phyloP scores from a whole-genome alignment of 2,329 filamentous ascomycete genomes.

The Colletotrichum eremochloae region DNA sequence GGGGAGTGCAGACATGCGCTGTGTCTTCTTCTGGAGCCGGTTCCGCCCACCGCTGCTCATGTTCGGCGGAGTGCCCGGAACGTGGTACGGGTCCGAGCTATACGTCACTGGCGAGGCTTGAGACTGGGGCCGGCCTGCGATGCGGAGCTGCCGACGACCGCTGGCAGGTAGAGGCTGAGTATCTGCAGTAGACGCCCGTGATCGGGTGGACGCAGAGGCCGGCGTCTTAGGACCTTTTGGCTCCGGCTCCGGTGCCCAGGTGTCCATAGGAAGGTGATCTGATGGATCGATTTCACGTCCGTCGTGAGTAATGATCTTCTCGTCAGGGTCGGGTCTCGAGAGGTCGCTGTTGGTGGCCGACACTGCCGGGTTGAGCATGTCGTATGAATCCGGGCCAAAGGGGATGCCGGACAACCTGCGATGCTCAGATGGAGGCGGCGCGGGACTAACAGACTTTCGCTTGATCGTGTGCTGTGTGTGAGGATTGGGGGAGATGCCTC shows the following conservation, averaged over 20 bases:
- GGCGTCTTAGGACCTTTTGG: slow-evolving; percentile 53
- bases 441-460: slow-evolving; percentile 82
- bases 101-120: slow-evolving; percentile 53
- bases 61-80: slow-evolving; percentile 50
- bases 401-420: slow-evolving; percentile 73
- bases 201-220: slow-evolving; percentile 44
- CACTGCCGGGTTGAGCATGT: slow-evolving; percentile 75
- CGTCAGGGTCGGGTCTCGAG: slow-evolving; percentile 61
- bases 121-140: slow-evolving; percentile 64
- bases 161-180: slow-evolving; percentile 65
- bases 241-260: slow-evolving; percentile 83
- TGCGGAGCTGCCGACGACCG: slow-evolving; percentile 65
- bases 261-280: slow-evolving; percentile 82
- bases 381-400: slow-evolving; percentile 82
- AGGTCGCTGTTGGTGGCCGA: slow-evolving; percentile 45
- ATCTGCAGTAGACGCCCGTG: slow-evolving; percentile 63
- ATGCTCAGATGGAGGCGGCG: slow-evolving; percentile 65
- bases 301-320: slow-evolving; percentile 81
- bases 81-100: slow-evolving; percentile 46
- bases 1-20: slow-evolving; percentile 59
- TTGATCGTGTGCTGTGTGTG: slow-evolving; percentile 66
- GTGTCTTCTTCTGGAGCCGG: slow-evolving; percentile 74
- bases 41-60: slow-evolving; percentile 62
- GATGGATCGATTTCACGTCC: slow-evolving; percentile 84
- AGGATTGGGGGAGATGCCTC: slow-evolving; percentile 58